Base-by-base conservation (phyloP, 192 early-diverging fungal genomes). In the Umbelopsis sp. region DNA sequence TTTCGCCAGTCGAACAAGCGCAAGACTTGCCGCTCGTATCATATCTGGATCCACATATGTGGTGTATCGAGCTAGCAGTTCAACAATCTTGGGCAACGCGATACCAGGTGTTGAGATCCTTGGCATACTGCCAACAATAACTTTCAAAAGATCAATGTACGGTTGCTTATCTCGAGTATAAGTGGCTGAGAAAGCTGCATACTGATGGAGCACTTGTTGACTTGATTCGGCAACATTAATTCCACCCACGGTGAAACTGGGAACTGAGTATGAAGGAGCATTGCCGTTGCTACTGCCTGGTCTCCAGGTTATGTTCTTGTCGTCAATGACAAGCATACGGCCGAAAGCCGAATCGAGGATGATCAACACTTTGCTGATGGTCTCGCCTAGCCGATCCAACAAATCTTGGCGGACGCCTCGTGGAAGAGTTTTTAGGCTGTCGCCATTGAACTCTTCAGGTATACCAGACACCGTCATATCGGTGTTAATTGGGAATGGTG, bases 41-140 rank as follows among this genome's bases (percentile, higher is more conserved):
- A 99, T 81, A 25, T 88, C 84, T 41, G 91, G 89, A 78, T 99
- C 95, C n/a, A 88, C 84, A 79, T 97, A 96, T 3, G 94, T 80
- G 0, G 91, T 85, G 65, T 93, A 98, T 27, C 90, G 81, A 18
- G 89, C 82, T 22, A 99, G 73, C 70, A 93, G 90, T 41, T 97
- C 96, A 0, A 97, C 82, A 1, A 97, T 64, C 48, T 83, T 86
- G 20, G 79, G 71, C 15, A 89, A 74, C 0, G 82, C 75, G 0
- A 92, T 77, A 30, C 89, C 88, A 9, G 88, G 82, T 37, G 92
- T 92, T 61, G 85, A 79, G 13, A 90, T 76, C 8, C 92, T 78
- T 12, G 95, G 95, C 25, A 95, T 74, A 46, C 84, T 80, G 48
- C 91, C 88, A 16, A 97, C 74, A 75, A 88, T 87, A 1, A 91